phyloP scores from a whole-genome alignment of 2,329 filamentous ascomycete species.

The Lecanoromycetidae sp. region DNA sequence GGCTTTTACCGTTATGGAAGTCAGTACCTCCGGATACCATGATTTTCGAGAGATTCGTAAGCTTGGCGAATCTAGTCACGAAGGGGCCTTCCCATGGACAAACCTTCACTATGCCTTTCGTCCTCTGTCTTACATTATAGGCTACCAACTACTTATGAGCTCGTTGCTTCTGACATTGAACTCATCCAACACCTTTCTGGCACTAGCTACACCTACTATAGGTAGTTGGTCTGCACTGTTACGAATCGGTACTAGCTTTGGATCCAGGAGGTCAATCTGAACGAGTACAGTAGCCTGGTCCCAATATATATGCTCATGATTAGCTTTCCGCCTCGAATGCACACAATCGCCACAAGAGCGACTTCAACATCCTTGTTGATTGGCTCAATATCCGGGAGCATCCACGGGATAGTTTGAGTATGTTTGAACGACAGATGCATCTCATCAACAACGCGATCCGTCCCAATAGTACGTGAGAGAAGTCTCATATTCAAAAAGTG shows the following conservation, averaged over 20 bases:
- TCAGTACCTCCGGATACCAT: too few relatives aligned
- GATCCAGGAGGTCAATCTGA: slow-evolving; percentile 46
- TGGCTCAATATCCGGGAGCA: slow-evolving; percentile 43
- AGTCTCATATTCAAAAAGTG: slow-evolving; percentile 41
- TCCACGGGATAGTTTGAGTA: slow-evolving; percentile 27
- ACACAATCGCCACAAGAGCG: slow-evolving; percentile 45
- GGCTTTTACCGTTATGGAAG: too few relatives aligned
- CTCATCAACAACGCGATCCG: slow-evolving; percentile 50
- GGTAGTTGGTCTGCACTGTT: slow-evolving; percentile 29
- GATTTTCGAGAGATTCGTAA: too few relatives aligned
- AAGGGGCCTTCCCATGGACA: too few relatives aligned
- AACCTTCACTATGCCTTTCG: too few relatives aligned
- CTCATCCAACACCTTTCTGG: slow-evolving; percentile 30
- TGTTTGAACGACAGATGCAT: slow-evolving; percentile 46
- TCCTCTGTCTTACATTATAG: too few relatives aligned
- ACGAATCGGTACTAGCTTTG: slow-evolving; percentile 40
- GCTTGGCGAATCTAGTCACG: too few relatives aligned
- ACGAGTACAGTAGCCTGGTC: slow-evolving; percentile 50
- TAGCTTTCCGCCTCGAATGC: slow-evolving; percentile 40
- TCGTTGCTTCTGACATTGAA: slow-evolving; percentile 25
- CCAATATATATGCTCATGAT: slow-evolving; percentile 49
- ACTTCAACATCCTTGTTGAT: slow-evolving; percentile 47
- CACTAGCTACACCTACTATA: slow-evolving; percentile 30
- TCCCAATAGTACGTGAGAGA: slow-evolving; percentile 45
- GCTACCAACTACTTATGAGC: slow-evolving; percentile 22